Evolutionary conservation across 352 stramenopile genomes (phyloP).

Genomic region (Globisporangium nodosum): DNA sequence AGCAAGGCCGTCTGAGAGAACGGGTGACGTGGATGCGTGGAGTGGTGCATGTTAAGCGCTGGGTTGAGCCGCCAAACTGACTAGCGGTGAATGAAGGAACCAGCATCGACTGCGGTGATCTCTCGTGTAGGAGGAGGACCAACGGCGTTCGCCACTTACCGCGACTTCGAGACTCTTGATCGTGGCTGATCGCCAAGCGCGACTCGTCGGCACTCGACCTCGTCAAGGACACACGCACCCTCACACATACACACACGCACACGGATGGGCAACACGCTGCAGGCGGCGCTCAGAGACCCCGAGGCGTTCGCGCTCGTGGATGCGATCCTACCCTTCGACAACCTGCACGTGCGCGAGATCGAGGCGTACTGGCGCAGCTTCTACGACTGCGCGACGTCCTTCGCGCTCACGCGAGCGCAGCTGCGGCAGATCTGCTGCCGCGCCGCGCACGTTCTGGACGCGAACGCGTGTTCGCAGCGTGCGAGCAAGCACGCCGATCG

Average conservation of each 20-base stretch:
- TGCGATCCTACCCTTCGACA: slow-evolving; percentile 67
- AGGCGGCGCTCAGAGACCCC: slow-evolving; percentile 42
- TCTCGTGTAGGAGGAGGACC: no score
- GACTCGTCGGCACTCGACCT: no score
- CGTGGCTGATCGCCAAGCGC: no score
- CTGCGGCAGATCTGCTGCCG: slow-evolving; percentile 62
- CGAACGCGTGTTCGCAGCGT: slow-evolving; percentile 33
- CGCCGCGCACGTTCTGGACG: slow-evolving; percentile 29
- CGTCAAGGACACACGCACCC: background rate
- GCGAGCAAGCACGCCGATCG: slow-evolving; percentile 40
- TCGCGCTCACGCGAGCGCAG: slow-evolving; percentile 54
- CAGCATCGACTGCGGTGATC: no score
- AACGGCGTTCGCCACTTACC: no score
- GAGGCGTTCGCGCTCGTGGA: slow-evolving; percentile 41
- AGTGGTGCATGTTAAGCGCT: background rate
- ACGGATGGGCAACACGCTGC: slow-evolving; percentile 49
- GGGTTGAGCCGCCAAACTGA: background rate
- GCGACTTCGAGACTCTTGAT: no score
- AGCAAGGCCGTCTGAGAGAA: background rate
- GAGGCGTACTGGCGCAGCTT: slow-evolving; percentile 82
- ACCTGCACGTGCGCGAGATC: slow-evolving; percentile 62
- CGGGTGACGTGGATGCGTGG: background rate
- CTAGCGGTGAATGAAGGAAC: background rate
- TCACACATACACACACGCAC: background rate
- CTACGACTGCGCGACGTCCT: slow-evolving; percentile 71